Conservation (phyloP, 805 yeast species). For the Candida krabiensis region DNA sequence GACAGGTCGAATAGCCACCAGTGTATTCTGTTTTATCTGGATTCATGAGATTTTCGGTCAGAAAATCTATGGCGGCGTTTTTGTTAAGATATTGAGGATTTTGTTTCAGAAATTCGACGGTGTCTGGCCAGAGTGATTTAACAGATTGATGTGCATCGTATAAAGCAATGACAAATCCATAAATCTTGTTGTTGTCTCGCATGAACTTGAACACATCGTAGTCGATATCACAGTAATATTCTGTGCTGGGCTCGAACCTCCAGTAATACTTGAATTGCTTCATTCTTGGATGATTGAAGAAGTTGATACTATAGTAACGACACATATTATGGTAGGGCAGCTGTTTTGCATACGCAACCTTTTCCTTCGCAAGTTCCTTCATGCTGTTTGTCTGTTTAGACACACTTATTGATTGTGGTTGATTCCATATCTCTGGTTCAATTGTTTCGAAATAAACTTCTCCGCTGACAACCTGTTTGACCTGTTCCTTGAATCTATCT, state of each 20-base stretch:
- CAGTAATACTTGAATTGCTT: conserved; percentile 68
- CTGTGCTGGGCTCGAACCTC: conserved; percentile 78
- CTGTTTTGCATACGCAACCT: conserved; percentile 59
- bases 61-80: conserved; percentile 54
- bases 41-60: conserved; percentile 50
- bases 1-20: conserved; percentile 59
- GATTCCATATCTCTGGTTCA: conserved; percentile 47
- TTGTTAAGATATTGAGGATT: conserved; percentile 59
- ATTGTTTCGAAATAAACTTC: conserved; percentile 51
- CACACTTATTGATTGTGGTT: conserved; percentile 44
- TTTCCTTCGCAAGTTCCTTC: conserved; percentile 34
- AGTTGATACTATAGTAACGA: conserved; percentile 66
- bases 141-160: conserved; percentile 72
- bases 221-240: conserved; percentile 64
- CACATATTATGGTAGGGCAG: conserved; percentile 83
- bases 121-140: conserved; percentile 65
- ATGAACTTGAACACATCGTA: conserved; percentile 78
- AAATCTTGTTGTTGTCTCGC: conserved; percentile 63
- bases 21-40: conserved; percentile 44
- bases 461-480: conserved; percentile 43
- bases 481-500: conserved; percentile 49
- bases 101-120: conserved; percentile 54
- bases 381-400: conserved; percentile 35
- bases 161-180: conserved; percentile 70
- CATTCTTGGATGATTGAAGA: conserved; percentile 63